Evolutionary conservation across 306 rosid species (phyloP).

Genomic region (Citrullus amarus): DNA sequence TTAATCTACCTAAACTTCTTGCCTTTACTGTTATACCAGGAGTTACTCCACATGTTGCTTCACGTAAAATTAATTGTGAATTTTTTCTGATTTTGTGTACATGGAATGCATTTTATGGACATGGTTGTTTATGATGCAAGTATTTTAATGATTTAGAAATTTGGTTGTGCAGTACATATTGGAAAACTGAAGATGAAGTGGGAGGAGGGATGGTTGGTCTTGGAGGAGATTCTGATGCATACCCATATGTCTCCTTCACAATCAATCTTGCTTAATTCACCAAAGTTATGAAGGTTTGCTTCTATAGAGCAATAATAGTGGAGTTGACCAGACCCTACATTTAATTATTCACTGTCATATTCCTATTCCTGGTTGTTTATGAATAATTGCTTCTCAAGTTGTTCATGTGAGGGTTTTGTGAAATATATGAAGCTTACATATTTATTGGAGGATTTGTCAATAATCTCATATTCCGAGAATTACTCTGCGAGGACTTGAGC

Average conservation of each 20-base stretch:
- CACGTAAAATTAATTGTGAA: too few relatives aligned
- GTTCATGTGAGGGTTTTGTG: slow-evolving; percentile 2
- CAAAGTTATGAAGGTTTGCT: slow-evolving; percentile 17
- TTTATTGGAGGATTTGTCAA: slow-evolving; percentile 3
- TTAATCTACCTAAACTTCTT: too few relatives aligned
- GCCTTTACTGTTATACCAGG: too few relatives aligned
- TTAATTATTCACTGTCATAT: neutral
- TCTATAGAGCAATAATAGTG: slow-evolving; percentile 32
- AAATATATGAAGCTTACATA: neutral
- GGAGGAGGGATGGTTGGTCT: slow-evolving; percentile 77
- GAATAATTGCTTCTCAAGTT: slow-evolving; percentile 6
- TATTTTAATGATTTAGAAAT: neutral
- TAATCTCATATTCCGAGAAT: neutral
- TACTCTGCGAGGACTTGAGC: neutral
- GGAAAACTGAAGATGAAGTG: slow-evolving; percentile 70
- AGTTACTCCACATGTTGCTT: too few relatives aligned
- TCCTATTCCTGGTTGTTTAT: neutral
- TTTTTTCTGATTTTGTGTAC: neutral
- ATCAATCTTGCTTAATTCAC: slow-evolving; percentile 49
- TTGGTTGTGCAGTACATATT: slow-evolving; percentile 44
- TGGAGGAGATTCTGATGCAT: slow-evolving; percentile 60
- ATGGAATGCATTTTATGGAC: neutral
- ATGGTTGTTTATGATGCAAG: neutral
- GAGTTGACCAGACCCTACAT: slow-evolving; percentile 24
- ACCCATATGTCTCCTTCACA: slow-evolving; percentile 79